Evolutionary conservation across 768 basidiomycete species (phyloP), one percentile per base, ranked within the genome.

Genomic region (Paxillus involutus): DNA sequence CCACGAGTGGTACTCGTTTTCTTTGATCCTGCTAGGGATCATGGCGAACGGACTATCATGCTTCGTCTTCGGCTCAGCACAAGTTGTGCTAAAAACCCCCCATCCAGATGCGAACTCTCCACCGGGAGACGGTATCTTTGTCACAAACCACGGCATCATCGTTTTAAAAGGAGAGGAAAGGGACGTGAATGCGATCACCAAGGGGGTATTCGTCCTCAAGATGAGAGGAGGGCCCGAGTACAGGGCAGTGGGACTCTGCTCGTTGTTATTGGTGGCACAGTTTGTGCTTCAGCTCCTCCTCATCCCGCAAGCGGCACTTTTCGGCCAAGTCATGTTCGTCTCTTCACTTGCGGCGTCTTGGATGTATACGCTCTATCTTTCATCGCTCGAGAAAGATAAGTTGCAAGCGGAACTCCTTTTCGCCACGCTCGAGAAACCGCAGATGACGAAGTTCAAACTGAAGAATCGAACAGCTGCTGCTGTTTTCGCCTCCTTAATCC

Each of bases 241-340:
- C 52, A 29, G 42, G 10, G 49, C 47, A 24, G 24, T 70, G 13
- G 57, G 63, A 2, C 46, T 57, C 39, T 67, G 63, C 14, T 67
- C 70, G 17, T 1, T 55, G 21, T 49, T 67, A 5, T 57, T 68
- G 32, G 33, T 51, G n/a, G 12, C 51, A 11, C 71, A 71, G 51
- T 60, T 58, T 30, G 39, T 68, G 19, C n/a, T 52, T 10, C 70
- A 71, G 47, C 60, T 71, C 2, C 46, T 71, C 33, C 59, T 71
- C 19, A 62, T 70, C 7, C 65, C 70, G 0, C 65, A 67, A 52
- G 65, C 62, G 1, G 56, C 59, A 3, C 47, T 67, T 4, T 66
- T 66, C 21, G 70, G 71, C 0, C 71, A 72, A 47, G 29, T 63
- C 50, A 57, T 72, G 63, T 72, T 72, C 57, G 55, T 72, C 2